These are phyloP conservation scores for Xanthoparmelia taractica DNA, from an alignment of 495 filamentous ascomycete genomes.

Conservation along the genomic window DNA sequence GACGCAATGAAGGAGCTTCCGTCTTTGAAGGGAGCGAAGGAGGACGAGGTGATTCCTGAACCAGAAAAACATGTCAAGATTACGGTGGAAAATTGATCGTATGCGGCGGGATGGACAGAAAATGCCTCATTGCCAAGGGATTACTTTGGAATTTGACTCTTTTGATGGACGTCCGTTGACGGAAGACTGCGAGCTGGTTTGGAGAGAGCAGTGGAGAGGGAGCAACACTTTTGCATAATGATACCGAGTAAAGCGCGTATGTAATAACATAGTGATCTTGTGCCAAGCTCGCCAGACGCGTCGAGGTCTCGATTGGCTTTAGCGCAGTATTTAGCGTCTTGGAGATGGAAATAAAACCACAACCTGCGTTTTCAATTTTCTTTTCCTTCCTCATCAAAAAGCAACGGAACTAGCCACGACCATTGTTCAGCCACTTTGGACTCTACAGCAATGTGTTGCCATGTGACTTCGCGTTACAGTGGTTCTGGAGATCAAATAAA, in stretches of 20 bases:
- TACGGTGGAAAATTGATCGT: constrained; percentile 40
- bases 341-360: constrained; percentile 13
- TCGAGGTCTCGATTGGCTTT: not conserved
- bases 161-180: not conserved
- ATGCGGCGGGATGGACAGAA: not conserved
- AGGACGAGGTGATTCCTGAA: constrained; percentile 42
- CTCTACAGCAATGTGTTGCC: constrained; percentile 56
- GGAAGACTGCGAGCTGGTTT: not conserved
- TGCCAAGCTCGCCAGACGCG: not conserved
- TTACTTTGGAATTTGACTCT: not conserved
- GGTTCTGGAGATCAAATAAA: constrained; percentile 49
- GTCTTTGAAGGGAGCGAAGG: constrained; percentile 38
- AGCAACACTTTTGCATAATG: not conserved
- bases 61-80: constrained; percentile 47
- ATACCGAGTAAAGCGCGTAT: not conserved
- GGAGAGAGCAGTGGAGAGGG: not conserved
- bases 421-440: constrained; percentile 44
- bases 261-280: not conserved
- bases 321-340: constrained; percentile 1
- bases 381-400: constrained; percentile 47
- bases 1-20: constrained; percentile 44
- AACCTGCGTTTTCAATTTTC: constrained; percentile 26
- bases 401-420: constrained; percentile 59
- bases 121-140: not conserved
- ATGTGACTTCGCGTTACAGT: constrained; percentile 42